Base-by-base conservation (phyloP, 1,284 basidiomycete species). In the Uromyces viciae-fabae region DNA sequence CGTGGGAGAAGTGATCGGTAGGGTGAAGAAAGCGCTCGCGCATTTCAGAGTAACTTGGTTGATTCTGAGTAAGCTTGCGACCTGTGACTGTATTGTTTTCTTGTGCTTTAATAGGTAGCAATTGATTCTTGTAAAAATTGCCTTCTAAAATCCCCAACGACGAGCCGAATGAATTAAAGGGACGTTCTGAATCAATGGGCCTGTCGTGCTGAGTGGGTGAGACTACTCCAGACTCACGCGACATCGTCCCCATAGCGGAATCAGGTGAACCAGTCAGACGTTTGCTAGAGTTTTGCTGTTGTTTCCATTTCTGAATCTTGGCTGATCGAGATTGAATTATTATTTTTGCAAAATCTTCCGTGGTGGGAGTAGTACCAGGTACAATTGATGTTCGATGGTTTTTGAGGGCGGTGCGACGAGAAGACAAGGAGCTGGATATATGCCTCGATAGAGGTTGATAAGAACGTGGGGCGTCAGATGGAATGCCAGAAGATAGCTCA, bases 311-410 rank as follows among this genome's bases (percentile, higher is more conserved):
- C 75, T 88, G 88, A 82, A 89, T 85, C 83, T 89, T 89, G 42
- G 88, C 89, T 43, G 87, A 87, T 31, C 89, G 85, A 74, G 87
- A 88, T 82, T 89, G 88, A 82, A 89, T 86, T 82, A 89, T 89
- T 86, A 89, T 88, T 81, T 87, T 87, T 0, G 88, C 88, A 80
- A 88, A 88, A 52, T 89, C 89, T 83, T 89, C 88, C 0, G 87
- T 87, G 22, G 86, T 84, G 0, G 85, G 84, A 40, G 46, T 62
- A 69, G 69, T 31, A 28, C 73, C 64, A 56, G 72, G 25, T 36
- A 69, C 46, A 38, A 82, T 77, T 49, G 62, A 81, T 25, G 83
- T 81, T 19, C 78, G 8, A 62, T 64, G 78, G 38, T 72, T 72
- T 28, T 43, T 75, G 15, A 64, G 60, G 58, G 71, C 43, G 52